A percentile compares a stretch with the other conserved stretches of the same genome.
Evolutionary conservation across 1,139 yeast species (phyloP).

Genomic region (Pichia sp.): DNA sequence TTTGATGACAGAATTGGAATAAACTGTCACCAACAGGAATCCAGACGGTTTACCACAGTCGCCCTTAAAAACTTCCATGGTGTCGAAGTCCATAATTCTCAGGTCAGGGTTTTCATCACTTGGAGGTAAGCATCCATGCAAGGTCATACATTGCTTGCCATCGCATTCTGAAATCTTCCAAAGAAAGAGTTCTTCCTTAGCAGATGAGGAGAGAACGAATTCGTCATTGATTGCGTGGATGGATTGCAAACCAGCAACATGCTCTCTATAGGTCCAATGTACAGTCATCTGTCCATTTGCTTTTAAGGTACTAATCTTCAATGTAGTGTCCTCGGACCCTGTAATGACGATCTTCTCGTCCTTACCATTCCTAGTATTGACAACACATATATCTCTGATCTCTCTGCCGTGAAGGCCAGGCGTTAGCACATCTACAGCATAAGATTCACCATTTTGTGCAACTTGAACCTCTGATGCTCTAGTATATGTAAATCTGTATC

Average conservation of each 20-base stretch:
- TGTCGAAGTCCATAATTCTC: conserved; percentile 79
- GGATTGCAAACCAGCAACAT: conserved; percentile 82
- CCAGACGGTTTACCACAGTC: conserved; percentile 29
- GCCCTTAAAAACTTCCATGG: conserved; percentile 24
- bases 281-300: conserved; percentile 36
- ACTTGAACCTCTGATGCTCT: conserved; percentile 43
- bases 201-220: conserved; percentile 66
- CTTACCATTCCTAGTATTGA: conserved; percentile 21
- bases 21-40: conserved; percentile 59
- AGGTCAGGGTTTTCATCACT: conserved; percentile 60
- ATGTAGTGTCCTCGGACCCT: conserved; percentile 85
- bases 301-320: conserved; percentile 47
- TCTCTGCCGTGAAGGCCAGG: conserved; percentile 90
- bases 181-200: conserved; percentile 78
- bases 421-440: conserved; percentile 27
- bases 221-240: conserved; percentile 52
- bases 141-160: conserved; percentile 36
- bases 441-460: conserved; percentile 18
- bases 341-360: conserved; percentile 44
- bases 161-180: conserved; percentile 72
- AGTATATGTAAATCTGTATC: conserved; percentile 40
- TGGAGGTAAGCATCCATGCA: conserved; percentile 42
- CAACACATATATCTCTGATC: conserved; percentile 58
- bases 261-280: conserved; percentile 65
- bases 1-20: conserved; percentile 76